Evolutionary conservation across 2,329 filamentous ascomycete genomes (phyloP), one percentile per base, ranked within the genome.

Genomic region (Zarea fungicola): DNA sequence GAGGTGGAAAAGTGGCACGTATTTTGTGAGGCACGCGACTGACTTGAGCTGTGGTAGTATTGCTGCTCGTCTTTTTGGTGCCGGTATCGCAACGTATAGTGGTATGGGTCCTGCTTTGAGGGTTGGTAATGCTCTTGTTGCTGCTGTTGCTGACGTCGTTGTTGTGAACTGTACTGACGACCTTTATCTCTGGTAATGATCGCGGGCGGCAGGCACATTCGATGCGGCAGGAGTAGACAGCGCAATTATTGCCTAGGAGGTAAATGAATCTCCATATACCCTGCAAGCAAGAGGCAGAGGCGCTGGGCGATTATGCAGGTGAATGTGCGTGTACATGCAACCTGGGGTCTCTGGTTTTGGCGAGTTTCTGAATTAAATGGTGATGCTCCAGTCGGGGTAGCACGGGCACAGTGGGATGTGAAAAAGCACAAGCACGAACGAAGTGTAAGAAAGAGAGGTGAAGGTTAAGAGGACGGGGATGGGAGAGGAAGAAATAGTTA

Each of bases 161-260:
- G 41, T 23, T 28, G 29, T 13, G 32, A 37, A 14, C 13, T 48
- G 19, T 48, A 42, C 21, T 42, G 45, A 28, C 29, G 37, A 42
- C 37, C 40, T 25, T 7, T 36, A 31, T 16, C 35, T 47, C 22
- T 46, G 42, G 29, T 46, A 45, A 21, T 11, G 22, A 10, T 50
- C 35, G 14, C 36, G 39, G 26, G 32, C 21, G n/a, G 25, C 19
- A 18, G 49, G 48, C 14, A 34, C 32, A 42, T 51, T 50, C 26
- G 53, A 53, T 25, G 52, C 32, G 6, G 57, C 49, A 23, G 55
- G 58, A 11, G 55, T 56, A 26, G 59, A 55, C 45, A 66, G 54
- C 41, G 62, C 51, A 23, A 65, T 62, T 62, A 66, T 66, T 39
- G 39, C 19, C 26, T 32, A 31, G 23, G 21, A 31, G 25, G 18